phyloP scores from a whole-genome alignment of 2,329 filamentous ascomycete genomes.

The Penicillium sp. region DNA sequence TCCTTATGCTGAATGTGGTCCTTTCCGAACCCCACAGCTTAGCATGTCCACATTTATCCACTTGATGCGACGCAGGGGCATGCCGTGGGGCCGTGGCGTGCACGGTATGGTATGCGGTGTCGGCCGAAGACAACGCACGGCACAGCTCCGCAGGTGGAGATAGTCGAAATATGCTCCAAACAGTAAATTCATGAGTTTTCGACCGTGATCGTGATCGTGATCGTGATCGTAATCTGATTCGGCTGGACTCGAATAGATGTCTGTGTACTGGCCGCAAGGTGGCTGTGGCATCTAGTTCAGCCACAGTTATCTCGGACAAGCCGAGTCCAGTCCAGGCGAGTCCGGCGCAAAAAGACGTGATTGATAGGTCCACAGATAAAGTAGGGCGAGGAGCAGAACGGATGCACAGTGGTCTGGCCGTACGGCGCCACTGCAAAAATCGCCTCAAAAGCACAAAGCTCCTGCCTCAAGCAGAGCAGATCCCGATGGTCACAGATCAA shows the following conservation, averaged over 20 bases:
- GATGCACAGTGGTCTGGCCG: not conserved
- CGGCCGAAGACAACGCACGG: constrained; percentile 1
- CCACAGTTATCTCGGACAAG: not conserved
- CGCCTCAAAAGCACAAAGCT: not conserved
- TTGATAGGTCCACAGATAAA: not conserved
- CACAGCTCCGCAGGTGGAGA: not conserved
- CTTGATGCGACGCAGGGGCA: not conserved
- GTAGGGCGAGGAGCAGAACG: not conserved
- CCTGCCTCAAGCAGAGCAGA: not conserved
- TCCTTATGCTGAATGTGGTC: not conserved
- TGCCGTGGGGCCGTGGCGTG: constrained; percentile 22
- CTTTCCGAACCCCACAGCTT: not conserved
- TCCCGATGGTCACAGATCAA: not conserved
- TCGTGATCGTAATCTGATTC: not conserved
- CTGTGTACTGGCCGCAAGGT: not conserved
- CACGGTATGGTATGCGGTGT: constrained; percentile 1
- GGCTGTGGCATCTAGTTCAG: not conserved
- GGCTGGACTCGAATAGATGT: not conserved
- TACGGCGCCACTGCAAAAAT: not conserved
- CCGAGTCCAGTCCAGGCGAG: not conserved
- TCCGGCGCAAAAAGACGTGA: not conserved
- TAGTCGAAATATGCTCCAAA: not conserved
- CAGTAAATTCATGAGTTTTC: not conserved
- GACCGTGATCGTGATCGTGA: not conserved
- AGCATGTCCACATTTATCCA: not conserved